Conservation (phyloP, 2,329 filamentous ascomycete species). For the Boeremia lycopersici region DNA sequence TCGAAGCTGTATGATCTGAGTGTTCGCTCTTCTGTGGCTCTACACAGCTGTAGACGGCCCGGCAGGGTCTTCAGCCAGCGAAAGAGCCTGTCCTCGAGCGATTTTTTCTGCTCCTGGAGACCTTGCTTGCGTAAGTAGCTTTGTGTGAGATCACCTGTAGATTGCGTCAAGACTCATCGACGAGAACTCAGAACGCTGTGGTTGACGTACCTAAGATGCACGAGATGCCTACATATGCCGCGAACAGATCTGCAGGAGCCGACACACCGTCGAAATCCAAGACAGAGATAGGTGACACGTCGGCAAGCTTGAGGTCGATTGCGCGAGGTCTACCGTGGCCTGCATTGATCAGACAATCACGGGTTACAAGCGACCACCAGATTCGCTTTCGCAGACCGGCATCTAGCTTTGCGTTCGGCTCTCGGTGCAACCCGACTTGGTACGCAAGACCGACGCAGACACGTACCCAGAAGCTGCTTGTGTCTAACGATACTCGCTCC, state of each 20-base stretch:
- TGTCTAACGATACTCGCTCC: constrained; percentile 51
- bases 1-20: constrained; percentile 43
- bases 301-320: constrained; percentile 49
- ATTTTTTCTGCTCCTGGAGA: constrained; percentile 36
- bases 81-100: constrained; percentile 49
- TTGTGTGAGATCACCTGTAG: constrained; percentile 48
- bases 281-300: constrained; percentile 46
- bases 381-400: constrained; percentile 47
- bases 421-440: constrained; percentile 53
- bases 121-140: constrained; percentile 46
- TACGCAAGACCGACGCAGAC: constrained; percentile 52
- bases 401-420: constrained; percentile 45
- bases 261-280: constrained; percentile 44
- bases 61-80: constrained; percentile 49
- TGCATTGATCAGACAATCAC: constrained; percentile 51
- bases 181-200: not conserved
- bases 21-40: constrained; percentile 25
- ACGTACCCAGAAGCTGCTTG: constrained; percentile 53
- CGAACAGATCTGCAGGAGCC: constrained; percentile 44
- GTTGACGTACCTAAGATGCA: constrained; percentile 40
- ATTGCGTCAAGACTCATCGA: not conserved
- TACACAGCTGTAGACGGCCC: constrained; percentile 38
- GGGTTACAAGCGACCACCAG: constrained; percentile 53
- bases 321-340: constrained; percentile 50
- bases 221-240: constrained; percentile 49